phyloP scores from a whole-genome alignment of 75 land plant genomes.

The Cunninghamia lanceolata region DNA sequence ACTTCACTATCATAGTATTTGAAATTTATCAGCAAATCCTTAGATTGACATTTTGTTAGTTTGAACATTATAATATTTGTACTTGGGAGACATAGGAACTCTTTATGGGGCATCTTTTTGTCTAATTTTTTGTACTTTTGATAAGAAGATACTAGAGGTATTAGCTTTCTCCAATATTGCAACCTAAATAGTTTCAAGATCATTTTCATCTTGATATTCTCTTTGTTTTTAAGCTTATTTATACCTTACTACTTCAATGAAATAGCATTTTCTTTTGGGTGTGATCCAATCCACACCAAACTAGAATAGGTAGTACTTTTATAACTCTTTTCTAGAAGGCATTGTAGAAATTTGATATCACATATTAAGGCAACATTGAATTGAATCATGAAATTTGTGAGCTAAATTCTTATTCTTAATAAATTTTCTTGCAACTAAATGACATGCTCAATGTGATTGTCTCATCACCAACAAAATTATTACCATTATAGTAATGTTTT shows the following conservation, averaged over 20 bases:
- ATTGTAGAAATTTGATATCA: not conserved
- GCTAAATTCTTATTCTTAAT: not conserved
- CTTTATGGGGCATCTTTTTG: not conserved
- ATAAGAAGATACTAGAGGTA: conserved; percentile 66
- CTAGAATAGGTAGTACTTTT: conserved; percentile 52
- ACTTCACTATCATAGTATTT: not conserved
- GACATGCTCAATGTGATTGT: conserved; percentile 82
- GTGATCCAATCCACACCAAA: conserved; percentile 68
- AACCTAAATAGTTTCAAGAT: conserved; percentile 76
- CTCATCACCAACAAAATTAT: conserved; percentile 73
- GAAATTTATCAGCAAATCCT: not conserved
- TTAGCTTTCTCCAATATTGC: conserved; percentile 84
- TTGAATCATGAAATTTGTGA: not conserved
- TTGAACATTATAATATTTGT: not conserved
- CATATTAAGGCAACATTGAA: not conserved
- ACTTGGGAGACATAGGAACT: not conserved
- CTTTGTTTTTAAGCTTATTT: conserved; percentile 84
- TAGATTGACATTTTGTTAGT: not conserved
- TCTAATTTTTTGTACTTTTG: not conserved
- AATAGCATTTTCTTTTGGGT: conserved; percentile 32
- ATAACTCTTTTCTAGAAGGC: not conserved
- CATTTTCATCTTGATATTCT: conserved; percentile 78
- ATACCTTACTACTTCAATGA: conserved; percentile 85
- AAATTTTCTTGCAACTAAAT: conserved; percentile 65
- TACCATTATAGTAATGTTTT: conserved; percentile 51